Evolutionary conservation across 176 grass and related monocot genomes (phyloP).

Genomic region (Paspalum vaginatum): DNA sequence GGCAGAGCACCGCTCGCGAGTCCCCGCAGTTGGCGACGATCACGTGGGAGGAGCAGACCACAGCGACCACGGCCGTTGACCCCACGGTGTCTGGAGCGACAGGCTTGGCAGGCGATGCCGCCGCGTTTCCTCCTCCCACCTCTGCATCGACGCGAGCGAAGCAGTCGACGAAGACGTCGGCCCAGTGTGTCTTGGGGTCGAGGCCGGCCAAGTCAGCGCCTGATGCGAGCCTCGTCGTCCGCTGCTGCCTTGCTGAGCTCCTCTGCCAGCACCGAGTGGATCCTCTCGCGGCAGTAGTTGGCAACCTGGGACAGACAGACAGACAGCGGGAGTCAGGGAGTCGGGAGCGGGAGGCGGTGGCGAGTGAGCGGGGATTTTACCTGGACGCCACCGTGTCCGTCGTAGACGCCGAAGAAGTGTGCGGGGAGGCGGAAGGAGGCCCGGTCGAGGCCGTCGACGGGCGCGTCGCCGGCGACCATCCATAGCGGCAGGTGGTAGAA

Average conservation of each 20-base stretch:
- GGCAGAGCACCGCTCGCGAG: conserved; percentile 83
- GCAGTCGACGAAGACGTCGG: conserved; percentile 68
- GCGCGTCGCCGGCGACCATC: conserved; percentile 61
- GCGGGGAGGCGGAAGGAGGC: conserved; percentile 59
- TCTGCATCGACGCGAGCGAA: conserved; percentile 66
- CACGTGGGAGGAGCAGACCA: conserved; percentile 71
- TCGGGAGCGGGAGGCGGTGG: not conserved
- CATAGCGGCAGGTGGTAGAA: conserved; percentile 68
- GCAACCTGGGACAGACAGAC: conserved; percentile 50
- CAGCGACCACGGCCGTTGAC: conserved; percentile 71
- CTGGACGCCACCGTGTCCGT: conserved; percentile 80
- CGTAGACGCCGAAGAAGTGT: conserved; percentile 87
- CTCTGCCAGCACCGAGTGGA: conserved; percentile 55
- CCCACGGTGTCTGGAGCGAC: conserved; percentile 84
- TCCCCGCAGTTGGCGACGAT: conserved; percentile 90
- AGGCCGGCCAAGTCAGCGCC: conserved; percentile 4
- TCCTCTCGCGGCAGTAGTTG: conserved; percentile 60
- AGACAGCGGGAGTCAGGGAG: not conserved
- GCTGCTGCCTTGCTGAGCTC: conserved; percentile 49
- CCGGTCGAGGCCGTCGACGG: conserved; percentile 65
- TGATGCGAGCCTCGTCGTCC: not conserved
- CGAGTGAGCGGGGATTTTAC: not conserved
- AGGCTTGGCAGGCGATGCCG: conserved; percentile 30
- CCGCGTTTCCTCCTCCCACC: conserved; percentile 48
- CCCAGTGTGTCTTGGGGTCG: conserved; percentile 63